Evolutionary conservation across 2,329 filamentous ascomycete species (phyloP).

Genomic region (Diatrype stigma): DNA sequence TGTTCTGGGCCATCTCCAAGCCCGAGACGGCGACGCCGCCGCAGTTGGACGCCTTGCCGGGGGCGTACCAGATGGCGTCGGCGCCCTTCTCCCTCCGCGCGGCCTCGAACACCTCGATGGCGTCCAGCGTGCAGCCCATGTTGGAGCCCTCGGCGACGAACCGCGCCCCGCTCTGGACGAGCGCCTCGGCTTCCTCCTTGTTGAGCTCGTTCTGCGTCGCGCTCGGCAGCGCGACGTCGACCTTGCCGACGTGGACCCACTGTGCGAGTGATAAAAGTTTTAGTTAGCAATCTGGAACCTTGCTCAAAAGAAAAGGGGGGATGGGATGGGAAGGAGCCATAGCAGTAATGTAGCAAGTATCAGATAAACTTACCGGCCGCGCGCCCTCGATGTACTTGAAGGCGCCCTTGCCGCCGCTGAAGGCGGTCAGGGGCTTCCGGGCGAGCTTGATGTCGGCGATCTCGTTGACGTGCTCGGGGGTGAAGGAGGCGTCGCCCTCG

Average conservation of each 20-base stretch:
- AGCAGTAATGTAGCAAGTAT: no score
- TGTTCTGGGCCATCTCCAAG: constrained; percentile 99
- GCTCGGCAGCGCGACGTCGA: constrained; percentile 87
- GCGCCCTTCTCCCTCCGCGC: constrained; percentile 62
- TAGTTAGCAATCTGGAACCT: no score
- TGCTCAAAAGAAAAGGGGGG: no score
- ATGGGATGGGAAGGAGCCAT: no score
- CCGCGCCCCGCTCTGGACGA: constrained; percentile 71
- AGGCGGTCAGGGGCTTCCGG: constrained; percentile 74
- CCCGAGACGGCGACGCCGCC: constrained; percentile 96
- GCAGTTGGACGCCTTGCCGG: constrained; percentile 95
- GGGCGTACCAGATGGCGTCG: constrained; percentile 86
- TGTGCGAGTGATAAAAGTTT: no score
- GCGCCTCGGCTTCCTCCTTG: constrained; percentile 79
- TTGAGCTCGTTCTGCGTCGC: constrained; percentile 98
- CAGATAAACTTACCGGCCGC: constrained; percentile 60
- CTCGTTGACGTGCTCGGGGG: constrained; percentile 69
- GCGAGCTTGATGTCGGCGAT: constrained; percentile 85
- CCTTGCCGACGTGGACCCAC: constrained; percentile 83
- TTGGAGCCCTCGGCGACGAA: constrained; percentile 97
- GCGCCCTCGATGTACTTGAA: constrained; percentile 86
- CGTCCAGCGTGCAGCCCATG: constrained; percentile 97
- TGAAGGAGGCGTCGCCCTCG: constrained; percentile 67
- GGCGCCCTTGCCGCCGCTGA: constrained; percentile 51
- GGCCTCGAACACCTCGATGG: constrained; percentile 88